Evolutionary conservation across 2,329 filamentous ascomycete species (phyloP).

Genomic region (Aspergillus sp.): DNA sequence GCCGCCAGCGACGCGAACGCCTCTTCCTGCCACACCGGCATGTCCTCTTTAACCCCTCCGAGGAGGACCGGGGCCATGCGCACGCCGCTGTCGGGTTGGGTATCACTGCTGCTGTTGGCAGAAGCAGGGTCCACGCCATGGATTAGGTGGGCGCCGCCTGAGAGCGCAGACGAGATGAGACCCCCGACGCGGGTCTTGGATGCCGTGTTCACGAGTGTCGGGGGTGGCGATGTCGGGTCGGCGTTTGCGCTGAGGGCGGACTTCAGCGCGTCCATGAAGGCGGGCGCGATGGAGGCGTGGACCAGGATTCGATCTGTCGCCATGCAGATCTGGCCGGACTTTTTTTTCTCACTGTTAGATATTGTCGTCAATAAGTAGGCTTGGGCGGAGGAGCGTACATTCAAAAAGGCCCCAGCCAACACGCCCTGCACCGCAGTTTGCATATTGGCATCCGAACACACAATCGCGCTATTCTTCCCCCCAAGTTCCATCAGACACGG

Average conservation of each 20-base stretch:
- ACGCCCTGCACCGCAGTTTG: conserved; percentile 45
- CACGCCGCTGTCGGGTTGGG: conserved; percentile 13
- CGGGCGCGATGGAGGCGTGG: conserved; percentile 43
- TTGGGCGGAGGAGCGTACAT: conserved; percentile 12
- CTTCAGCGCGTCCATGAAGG: conserved; percentile 45
- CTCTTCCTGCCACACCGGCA: conserved; percentile 66
- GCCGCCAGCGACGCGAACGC: conserved; percentile 66
- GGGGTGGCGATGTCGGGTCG: conserved; percentile 23
- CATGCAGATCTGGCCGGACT: conserved; percentile 72
- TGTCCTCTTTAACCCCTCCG: conserved; percentile 53
- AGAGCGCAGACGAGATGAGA: conserved; percentile 20
- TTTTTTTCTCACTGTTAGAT: conserved; percentile 28
- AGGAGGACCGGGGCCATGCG: conserved; percentile 57
- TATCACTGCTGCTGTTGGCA: conserved; percentile 1
- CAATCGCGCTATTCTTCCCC: conserved; percentile 69
- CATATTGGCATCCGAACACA: conserved; percentile 69
- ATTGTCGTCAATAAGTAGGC: conserved; percentile 1
- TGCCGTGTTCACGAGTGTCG: conserved; percentile 35
- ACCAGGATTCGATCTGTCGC: conserved; percentile 62
- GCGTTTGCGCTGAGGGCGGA: conserved; percentile 28
- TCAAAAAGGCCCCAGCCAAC: conserved; percentile 23
- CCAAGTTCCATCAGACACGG: conserved; percentile 71
- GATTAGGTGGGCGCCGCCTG: conserved; percentile 22
- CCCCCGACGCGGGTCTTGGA: conserved; percentile 35
- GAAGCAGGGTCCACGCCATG: conserved; percentile 12